Conservation (phyloP, 179 eudicot genomes). For the Carnegiea gigantea region DNA sequence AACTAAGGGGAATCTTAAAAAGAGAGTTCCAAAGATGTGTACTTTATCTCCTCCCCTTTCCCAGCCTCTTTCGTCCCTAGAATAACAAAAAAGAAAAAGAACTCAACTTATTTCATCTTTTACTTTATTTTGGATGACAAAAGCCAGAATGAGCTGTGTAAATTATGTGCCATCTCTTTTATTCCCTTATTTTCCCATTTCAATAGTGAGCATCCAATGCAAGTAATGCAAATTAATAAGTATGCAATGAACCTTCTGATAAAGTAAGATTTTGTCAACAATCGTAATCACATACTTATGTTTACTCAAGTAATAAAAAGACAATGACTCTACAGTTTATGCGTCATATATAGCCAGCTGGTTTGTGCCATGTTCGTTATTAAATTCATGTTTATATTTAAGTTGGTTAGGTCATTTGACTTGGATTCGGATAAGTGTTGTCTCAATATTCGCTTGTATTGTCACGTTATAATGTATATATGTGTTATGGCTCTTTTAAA, state of each 20-base stretch:
- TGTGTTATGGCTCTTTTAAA: no score
- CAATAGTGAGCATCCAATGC: constrained; percentile 14
- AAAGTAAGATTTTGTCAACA: background rate
- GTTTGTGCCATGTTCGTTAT: no score
- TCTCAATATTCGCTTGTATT: no score
- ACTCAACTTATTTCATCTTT: background rate
- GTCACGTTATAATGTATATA: no score
- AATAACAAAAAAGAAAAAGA: background rate
- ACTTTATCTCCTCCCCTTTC: background rate
- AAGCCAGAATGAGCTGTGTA: background rate
- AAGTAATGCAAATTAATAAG: background rate
- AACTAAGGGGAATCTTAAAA: no score
- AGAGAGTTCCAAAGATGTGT: no score
- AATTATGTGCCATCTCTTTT: background rate
- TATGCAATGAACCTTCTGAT: background rate
- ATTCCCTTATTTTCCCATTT: background rate
- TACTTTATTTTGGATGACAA: constrained; percentile 8
- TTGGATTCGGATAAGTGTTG: no score
- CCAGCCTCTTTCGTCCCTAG: background rate
- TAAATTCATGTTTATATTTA: no score
- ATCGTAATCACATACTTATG: background rate
- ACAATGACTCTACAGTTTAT: no score
- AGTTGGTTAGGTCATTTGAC: background rate
- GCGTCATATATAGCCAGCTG: no score
- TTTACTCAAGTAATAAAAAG: background rate